A percentile compares a stretch with the other conserved stretches of the same genome.
phyloP scores from a whole-genome alignment of 1,139 yeast species.

The Diutina mesorugosa region DNA sequence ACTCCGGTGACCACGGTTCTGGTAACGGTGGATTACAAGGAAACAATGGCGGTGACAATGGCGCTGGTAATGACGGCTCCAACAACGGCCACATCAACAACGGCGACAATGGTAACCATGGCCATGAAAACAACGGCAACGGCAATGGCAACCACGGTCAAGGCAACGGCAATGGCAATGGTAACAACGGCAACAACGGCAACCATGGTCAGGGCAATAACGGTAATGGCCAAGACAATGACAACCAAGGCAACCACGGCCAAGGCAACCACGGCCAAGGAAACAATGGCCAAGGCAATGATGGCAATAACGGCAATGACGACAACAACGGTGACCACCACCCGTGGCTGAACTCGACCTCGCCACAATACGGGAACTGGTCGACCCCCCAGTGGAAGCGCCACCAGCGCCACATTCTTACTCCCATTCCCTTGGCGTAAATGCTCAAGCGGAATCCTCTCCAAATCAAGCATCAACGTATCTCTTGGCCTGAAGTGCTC shows the following conservation, averaged over 20 bases:
- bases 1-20: neutral
- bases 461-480: neutral
- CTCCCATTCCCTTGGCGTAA: neutral
- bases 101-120: neutral
- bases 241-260: neutral
- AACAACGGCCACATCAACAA: neutral
- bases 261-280: neutral
- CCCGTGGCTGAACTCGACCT: neutral
- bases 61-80: neutral
- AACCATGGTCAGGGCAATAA: neutral
- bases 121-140: neutral
- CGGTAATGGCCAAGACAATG: neutral
- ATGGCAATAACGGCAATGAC: neutral
- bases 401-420: neutral
- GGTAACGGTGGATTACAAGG: neutral
- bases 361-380: neutral
- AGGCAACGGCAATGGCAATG: neutral
- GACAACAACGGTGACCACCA: neutral
- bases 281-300: neutral
- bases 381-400: neutral
- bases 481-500: neutral
- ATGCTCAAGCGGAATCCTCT: neutral
- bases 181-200: neutral
- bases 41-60: neutral
- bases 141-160: neutral